Conservation (phyloP, 495 filamentous ascomycete genomes). For the Wilcoxina mikolae region DNA sequence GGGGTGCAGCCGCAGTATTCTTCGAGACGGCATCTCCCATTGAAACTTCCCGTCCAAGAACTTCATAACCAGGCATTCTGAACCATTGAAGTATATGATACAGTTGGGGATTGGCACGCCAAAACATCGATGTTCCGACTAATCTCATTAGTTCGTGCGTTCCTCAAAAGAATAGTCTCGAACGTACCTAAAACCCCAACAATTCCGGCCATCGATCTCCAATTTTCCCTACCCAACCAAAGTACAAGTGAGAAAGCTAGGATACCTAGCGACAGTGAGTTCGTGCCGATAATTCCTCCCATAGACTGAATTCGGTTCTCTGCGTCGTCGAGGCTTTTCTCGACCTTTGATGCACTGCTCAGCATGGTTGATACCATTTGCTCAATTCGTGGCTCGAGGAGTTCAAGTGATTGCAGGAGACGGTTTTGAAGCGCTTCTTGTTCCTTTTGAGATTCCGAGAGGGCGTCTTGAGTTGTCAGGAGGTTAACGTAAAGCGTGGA, state of each 20-base stretch:
- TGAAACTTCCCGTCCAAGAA: neutral
- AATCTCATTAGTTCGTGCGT: neutral
- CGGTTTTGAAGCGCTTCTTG: neutral
- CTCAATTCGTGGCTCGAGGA: neutral
- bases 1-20: neutral
- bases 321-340: constrained; percentile 1
- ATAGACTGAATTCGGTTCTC: neutral
- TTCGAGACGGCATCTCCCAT: neutral
- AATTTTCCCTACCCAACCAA: constrained; percentile 3
- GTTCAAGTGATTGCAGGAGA: neutral
- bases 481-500: neutral
- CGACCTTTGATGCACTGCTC: neutral
- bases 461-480: neutral
- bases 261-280: neutral
- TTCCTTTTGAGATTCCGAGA: neutral
- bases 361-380: neutral
- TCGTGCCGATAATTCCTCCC: neutral
- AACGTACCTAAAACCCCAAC: neutral
- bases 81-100: neutral
- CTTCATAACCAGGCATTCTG: neutral
- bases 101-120: neutral
- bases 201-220: neutral
- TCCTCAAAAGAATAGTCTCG: neutral
- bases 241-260: neutral
- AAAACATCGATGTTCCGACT: neutral